phyloP scores from a whole-genome alignment of 371 early-diverging fungal genomes.

The Rhizomucor pusillus region DNA sequence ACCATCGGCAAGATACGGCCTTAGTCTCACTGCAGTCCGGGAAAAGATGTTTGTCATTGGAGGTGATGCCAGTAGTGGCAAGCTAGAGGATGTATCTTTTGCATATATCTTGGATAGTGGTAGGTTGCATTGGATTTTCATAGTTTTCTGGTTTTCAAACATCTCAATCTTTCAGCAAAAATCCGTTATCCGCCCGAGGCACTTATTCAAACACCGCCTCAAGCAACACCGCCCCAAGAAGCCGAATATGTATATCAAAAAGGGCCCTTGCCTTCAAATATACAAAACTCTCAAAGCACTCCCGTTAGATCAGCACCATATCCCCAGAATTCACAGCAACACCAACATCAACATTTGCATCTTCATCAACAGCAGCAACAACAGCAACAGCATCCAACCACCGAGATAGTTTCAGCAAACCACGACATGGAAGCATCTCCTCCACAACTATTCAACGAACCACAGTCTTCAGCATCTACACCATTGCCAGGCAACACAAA shows the following conservation, averaged over 20 bases:
- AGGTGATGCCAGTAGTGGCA: constrained; percentile 53
- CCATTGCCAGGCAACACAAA: constrained; percentile 6
- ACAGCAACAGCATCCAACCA: constrained; percentile 10
- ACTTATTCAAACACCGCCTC: constrained; percentile 18
- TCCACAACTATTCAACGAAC: constrained; percentile 6
- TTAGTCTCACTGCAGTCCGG: constrained; percentile 61
- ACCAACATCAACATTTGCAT: constrained; percentile 4
- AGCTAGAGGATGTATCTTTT: constrained; percentile 49
- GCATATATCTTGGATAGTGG: constrained; percentile 68
- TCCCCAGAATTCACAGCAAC: constrained; percentile 5
- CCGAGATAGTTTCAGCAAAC: constrained; percentile 2
- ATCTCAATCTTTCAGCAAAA: constrained; percentile 45
- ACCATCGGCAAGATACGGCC: constrained; percentile 64
- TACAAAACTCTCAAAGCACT: constrained; percentile 20
- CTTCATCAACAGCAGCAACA: constrained; percentile 25
- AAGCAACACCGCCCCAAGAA: constrained; percentile 11
- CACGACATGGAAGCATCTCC: not conserved
- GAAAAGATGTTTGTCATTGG: constrained; percentile 66
- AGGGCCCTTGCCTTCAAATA: constrained; percentile 3
- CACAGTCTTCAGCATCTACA: constrained; percentile 13
- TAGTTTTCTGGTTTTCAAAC: not conserved
- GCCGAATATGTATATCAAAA: not conserved
- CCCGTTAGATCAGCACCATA: constrained; percentile 15
- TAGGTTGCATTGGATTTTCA: constrained; percentile 15
- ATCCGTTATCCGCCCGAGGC: constrained; percentile 67